Evolutionary conservation across 1,284 basidiomycete genomes (phyloP), one percentile per base, ranked within the genome.

Genomic region (Ustilago tritici): DNA sequence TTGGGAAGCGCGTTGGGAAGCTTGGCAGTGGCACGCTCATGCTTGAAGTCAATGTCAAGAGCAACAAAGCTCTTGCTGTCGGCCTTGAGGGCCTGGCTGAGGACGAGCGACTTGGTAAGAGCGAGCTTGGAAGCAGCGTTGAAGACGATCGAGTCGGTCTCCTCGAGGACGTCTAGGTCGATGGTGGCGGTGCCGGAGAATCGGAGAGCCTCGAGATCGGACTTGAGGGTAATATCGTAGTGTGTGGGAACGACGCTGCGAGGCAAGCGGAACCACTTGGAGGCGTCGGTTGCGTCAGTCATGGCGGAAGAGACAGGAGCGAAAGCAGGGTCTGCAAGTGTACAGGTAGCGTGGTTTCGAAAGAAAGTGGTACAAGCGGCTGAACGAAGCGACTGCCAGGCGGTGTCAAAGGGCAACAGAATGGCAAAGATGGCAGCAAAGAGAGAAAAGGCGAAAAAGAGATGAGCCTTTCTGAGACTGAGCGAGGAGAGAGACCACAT

Each of bases 181-280:
- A 95, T 91, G 80, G 91, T 90, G 36, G 92, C 93, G 65, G 92
- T 89, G 49, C 95, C 95, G 46, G 91, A 89, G 85, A 95, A 98
- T 23, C 87, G 89, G 60, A 90, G 88, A 31, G 89, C 89, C 70
- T 92, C 89, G 60, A 98, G 90, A 87, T 96, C 93, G 3, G 95
- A 83, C 85, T 90, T 92, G 87, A 96, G 88, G 56, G 91, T 92
- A 59, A 97, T 87, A 81, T 89, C 93, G 87, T 97, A 98, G 87
- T 95, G 93, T 32, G 88, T 89, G 23, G 94, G 92, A 78, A 89
- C 90, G 67, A 94, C 91, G 79, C 91, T 88, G 11, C 89, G 90
- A 12, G 93, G 93, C 57, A 96, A 90, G 78, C 93, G 91, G 87
- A 92, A 93, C 81, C 79, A 81, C 71, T 76, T 70, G 64, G 76